phyloP scores from a whole-genome alignment of 2,329 filamentous ascomycete genomes.

The Cyclaneusma minus region DNA sequence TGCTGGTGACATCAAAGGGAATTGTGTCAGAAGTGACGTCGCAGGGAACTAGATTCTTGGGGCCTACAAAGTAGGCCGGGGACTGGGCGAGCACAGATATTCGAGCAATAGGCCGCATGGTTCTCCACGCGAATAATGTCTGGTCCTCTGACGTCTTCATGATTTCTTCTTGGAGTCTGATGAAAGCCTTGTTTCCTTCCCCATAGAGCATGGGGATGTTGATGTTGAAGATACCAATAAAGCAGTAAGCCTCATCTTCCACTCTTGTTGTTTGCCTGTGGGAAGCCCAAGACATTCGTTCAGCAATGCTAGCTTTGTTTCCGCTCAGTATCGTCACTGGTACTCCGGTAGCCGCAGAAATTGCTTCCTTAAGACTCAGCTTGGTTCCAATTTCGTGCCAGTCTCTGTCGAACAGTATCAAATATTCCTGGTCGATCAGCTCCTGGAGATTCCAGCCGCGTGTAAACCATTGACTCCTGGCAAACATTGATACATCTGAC shows the following conservation, averaged over 20 bases:
- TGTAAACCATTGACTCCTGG: constrained; percentile 5
- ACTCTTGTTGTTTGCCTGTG: constrained; percentile 15
- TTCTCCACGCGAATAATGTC: constrained; percentile 20
- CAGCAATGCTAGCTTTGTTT: constrained; percentile 16
- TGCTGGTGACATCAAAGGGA: too few relatives aligned
- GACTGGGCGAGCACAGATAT: too few relatives aligned
- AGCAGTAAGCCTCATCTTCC: constrained; percentile 20
- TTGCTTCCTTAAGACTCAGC: constrained; percentile 4
- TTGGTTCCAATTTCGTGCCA: constrained; percentile 12
- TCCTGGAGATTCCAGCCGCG: constrained; percentile 8
- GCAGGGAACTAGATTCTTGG: too few relatives aligned
- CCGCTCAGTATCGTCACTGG: constrained; percentile 8
- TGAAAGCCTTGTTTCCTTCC: constrained; percentile 20
- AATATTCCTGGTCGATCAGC: constrained; percentile 5
- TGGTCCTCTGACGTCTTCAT: constrained; percentile 20
- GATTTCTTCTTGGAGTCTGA: constrained; percentile 21
- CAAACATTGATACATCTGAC: constrained; percentile 2
- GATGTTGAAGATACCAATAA: constrained; percentile 21
- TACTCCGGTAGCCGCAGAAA: constrained; percentile 18
- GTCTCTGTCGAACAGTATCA: constrained; percentile 12
- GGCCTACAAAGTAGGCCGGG: too few relatives aligned
- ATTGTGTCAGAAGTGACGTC: too few relatives aligned
- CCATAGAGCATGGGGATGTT: constrained; percentile 23
- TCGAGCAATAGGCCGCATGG: too few relatives aligned
- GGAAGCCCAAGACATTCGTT: constrained; percentile 22